phyloP scores from a whole-genome alignment of 1,284 basidiomycete species.

The Ustilago crameri region DNA sequence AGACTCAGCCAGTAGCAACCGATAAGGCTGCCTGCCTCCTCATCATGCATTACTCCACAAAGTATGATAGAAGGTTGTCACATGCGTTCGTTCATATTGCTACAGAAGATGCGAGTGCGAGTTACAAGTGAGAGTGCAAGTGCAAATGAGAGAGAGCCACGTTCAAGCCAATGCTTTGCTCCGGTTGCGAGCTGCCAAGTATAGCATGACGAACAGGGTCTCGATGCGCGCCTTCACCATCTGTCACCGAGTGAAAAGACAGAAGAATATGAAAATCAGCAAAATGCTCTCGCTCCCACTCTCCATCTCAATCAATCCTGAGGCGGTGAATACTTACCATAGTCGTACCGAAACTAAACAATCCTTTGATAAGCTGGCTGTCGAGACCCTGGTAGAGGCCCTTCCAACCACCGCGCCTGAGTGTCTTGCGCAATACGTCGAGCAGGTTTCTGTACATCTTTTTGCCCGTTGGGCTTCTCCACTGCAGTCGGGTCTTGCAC shows the following conservation, averaged over 20 bases:
- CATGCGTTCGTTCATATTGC: no score
- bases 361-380: conserved; percentile 58
- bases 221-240: conserved; percentile 60
- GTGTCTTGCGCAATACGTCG: conserved; percentile 57
- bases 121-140: no score
- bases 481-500: conserved; percentile 69
- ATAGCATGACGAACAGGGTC: conserved; percentile 50
- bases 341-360: conserved; percentile 57
- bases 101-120: no score
- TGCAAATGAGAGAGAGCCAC: no score
- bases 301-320: neutral
- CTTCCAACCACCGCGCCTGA: conserved; percentile 43
- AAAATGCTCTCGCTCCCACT: neutral
- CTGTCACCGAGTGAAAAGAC: conserved; percentile 6
- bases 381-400: conserved; percentile 61
- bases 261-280: no score
- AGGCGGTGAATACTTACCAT: conserved; percentile 40
- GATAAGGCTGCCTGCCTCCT: no score
- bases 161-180: conserved; percentile 12
- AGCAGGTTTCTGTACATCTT: conserved; percentile 57
- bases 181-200: conserved; percentile 30
- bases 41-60: no score
- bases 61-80: no score
- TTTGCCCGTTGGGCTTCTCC: conserved; percentile 65
- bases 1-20: no score